phyloP scores from a whole-genome alignment of 2,329 filamentous ascomycete species.

The Trichoderma semiorbis region DNA sequence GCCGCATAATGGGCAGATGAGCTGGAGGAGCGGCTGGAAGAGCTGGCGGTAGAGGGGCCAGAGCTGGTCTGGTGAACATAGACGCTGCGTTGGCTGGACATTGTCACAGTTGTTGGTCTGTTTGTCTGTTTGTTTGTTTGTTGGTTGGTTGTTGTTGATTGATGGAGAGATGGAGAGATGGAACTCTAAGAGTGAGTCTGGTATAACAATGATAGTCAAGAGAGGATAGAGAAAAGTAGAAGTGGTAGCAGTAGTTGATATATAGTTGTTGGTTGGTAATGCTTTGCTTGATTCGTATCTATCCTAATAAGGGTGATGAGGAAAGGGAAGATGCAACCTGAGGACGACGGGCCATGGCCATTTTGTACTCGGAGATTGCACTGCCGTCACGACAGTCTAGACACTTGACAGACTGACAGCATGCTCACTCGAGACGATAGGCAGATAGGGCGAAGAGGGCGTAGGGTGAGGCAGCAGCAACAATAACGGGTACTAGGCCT shows the following conservation, averaged over 20 bases:
- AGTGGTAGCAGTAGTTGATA: background rate
- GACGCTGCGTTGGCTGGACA: slow-evolving; percentile 21
- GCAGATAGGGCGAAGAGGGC: background rate
- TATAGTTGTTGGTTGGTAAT: background rate
- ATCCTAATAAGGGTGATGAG: background rate
- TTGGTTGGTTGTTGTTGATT: background rate
- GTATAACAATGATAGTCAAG: background rate
- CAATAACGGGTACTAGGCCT: background rate
- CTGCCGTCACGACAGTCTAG: background rate
- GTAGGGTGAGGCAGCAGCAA: background rate
- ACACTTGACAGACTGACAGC: background rate
- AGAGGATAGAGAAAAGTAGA: background rate
- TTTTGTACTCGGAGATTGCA: background rate
- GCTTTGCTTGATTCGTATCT: background rate
- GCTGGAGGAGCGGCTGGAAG: slow-evolving; percentile 26
- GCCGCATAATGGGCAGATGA: slow-evolving; percentile 18
- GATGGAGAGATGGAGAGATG: background rate
- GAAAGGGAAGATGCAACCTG: background rate
- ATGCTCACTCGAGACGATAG: background rate
- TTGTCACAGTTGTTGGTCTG: slow-evolving; percentile 1
- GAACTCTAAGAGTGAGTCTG: background rate
- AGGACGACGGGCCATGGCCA: background rate
- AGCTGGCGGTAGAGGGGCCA: slow-evolving; percentile 14
- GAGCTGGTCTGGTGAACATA: slow-evolving; percentile 32
- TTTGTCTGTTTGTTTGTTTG: background rate